phyloP scores from a whole-genome alignment of 2,329 filamentous ascomycete genomes.

The Samsoniella hepiali region DNA sequence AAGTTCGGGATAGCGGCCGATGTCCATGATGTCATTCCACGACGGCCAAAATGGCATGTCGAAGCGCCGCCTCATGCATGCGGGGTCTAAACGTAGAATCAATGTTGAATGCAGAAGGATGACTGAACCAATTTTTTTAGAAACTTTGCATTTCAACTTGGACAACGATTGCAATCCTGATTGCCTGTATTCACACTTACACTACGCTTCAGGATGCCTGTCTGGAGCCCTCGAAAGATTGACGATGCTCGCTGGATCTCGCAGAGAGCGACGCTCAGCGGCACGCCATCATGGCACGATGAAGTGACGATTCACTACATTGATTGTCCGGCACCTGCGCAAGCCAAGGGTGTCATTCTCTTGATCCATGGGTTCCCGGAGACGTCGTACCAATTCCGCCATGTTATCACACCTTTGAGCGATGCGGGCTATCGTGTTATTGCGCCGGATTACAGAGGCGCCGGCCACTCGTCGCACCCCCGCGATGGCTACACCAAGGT shows the following conservation, averaged over 20 bases:
- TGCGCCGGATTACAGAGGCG: constrained; percentile 39
- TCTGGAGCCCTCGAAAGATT: background rate
- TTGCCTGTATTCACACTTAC: background rate
- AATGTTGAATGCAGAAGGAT: too few relatives aligned
- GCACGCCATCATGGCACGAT: background rate
- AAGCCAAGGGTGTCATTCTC: constrained; percentile 34
- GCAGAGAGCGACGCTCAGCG: background rate
- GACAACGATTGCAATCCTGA: too few relatives aligned
- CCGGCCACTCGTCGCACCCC: constrained; percentile 36
- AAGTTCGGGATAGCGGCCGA: background rate
- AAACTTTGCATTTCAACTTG: too few relatives aligned
- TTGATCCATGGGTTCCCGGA: constrained; percentile 48
- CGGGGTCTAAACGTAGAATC: too few relatives aligned
- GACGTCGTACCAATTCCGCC: constrained; percentile 34
- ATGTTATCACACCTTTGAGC: too few relatives aligned
- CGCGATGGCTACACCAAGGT: constrained; percentile 38
- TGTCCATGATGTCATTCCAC: too few relatives aligned
- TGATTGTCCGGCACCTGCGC: background rate
- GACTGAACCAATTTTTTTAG: too few relatives aligned
- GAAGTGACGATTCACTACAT: constrained; percentile 7
- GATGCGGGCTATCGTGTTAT: constrained; percentile 39
- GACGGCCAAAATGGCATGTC: background rate
- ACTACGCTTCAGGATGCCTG: background rate
- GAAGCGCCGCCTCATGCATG: background rate
- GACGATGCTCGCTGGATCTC: constrained; percentile 6